Evolutionary conservation across 768 basidiomycete genomes (phyloP).

Genomic region (Lyophyllum atratum): DNA sequence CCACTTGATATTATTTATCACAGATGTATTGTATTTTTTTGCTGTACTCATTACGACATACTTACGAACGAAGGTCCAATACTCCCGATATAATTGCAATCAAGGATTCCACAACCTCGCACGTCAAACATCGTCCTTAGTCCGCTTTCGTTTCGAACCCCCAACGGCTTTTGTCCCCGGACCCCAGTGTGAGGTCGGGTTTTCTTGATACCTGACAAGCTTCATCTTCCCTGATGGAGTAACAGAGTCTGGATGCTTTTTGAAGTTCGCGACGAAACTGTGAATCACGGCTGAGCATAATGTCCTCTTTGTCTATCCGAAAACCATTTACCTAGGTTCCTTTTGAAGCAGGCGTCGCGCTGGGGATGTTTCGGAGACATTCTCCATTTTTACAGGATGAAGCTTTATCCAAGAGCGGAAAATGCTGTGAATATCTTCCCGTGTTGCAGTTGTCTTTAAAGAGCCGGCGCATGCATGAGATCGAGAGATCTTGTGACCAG

Average conservation of each 20-base stretch:
- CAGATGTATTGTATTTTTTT: conserved; percentile 10
- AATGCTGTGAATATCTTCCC: conserved; percentile 74
- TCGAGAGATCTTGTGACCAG: conserved; percentile 81
- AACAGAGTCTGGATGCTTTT: conserved; percentile 65
- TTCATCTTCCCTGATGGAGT: conserved; percentile 67
- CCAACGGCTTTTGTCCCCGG: conserved; percentile 66
- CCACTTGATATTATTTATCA: conserved; percentile 2
- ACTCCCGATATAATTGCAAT: background rate
- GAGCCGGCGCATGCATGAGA: conserved; percentile 91
- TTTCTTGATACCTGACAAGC: conserved; percentile 86
- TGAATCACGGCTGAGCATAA: conserved; percentile 1
- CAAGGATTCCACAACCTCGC: background rate
- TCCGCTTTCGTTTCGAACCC: conserved; percentile 44
- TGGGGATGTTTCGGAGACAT: conserved; percentile 75
- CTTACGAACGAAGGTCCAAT: background rate
- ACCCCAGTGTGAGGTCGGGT: conserved; percentile 93
- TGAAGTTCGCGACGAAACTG: conserved; percentile 74
- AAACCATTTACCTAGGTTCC: conserved; percentile 57
- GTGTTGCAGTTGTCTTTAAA: conserved; percentile 84
- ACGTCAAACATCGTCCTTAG: conserved; percentile 21
- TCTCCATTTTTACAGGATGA: conserved; percentile 83
- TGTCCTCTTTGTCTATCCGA: background rate
- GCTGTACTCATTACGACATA: conserved; percentile 4
- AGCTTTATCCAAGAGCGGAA: conserved; percentile 82
- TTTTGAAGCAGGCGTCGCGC: conserved; percentile 68